Evolutionary conservation across 768 basidiomycete genomes (phyloP).

Genomic region (Clavulina sp.): DNA sequence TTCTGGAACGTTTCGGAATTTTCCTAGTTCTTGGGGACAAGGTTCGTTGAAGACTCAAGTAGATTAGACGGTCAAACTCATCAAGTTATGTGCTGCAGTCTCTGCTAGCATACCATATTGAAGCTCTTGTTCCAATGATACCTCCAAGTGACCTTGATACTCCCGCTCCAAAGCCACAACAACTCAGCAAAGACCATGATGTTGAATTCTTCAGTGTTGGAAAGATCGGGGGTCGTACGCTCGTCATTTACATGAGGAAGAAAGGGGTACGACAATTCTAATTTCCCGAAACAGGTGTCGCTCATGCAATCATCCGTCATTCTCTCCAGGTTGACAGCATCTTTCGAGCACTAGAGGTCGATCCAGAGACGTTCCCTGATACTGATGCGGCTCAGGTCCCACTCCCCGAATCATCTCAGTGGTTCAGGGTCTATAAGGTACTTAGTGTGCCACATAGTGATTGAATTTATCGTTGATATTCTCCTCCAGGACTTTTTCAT

Average conservation of each 20-base stretch:
- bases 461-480: background rate
- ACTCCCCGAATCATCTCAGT: constrained; percentile 70
- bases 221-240: constrained; percentile 63
- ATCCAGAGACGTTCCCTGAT: constrained; percentile 76
- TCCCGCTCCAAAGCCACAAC: constrained; percentile 71
- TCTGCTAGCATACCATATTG: constrained; percentile 86
- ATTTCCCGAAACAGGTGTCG: background rate
- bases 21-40: constrained; percentile 93
- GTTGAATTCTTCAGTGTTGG: constrained; percentile 95
- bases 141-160: constrained; percentile 41
- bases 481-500: constrained; percentile 81
- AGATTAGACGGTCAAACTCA: too few species aligned
- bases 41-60: too few species aligned
- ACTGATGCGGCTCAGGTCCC: constrained; percentile 47
- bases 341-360: constrained; percentile 90
- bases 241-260: constrained; percentile 92
- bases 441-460: background rate
- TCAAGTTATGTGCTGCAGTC: too few species aligned
- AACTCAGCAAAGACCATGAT: constrained; percentile 76
- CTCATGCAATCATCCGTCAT: background rate
- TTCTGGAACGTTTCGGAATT: constrained; percentile 90
- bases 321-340: constrained; percentile 55
- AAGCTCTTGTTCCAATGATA: constrained; percentile 84
- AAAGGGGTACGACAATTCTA: constrained; percentile 47
- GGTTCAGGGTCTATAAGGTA: constrained; percentile 84